phyloP scores from a whole-genome alignment of 2,329 filamentous ascomycete species.

The Trichoderma sp. region DNA sequence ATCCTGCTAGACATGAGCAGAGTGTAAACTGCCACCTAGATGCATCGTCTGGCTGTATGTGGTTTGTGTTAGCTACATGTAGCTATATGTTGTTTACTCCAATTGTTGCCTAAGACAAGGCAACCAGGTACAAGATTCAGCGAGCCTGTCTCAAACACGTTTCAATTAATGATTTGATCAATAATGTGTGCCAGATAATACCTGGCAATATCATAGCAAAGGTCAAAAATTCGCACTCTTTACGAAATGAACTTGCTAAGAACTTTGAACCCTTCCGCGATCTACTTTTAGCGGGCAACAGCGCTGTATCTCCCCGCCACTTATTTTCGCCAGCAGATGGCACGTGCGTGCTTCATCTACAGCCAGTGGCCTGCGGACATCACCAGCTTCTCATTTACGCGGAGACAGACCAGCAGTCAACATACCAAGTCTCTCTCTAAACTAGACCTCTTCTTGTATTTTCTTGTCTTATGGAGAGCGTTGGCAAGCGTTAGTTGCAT shows the following conservation, averaged over 20 bases:
- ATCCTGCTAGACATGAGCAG: neutral
- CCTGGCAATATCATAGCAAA: neutral
- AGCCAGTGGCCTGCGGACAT: slow-evolving; percentile 9
- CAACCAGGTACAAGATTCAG: neutral
- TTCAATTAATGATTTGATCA: neutral
- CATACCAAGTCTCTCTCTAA: no score
- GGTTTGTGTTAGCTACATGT: no score
- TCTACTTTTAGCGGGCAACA: neutral
- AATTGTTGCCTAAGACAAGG: neutral
- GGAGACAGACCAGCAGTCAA: neutral
- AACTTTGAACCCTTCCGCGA: neutral
- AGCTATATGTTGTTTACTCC: no score
- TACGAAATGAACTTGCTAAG: neutral
- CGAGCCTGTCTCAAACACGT: neutral
- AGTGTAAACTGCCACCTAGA: neutral
- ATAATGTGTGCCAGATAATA: neutral
- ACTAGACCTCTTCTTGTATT: neutral
- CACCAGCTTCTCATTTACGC: neutral
- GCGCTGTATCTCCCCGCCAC: neutral
- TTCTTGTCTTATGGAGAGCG: neutral
- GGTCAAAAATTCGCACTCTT: neutral
- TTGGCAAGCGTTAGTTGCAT: neutral
- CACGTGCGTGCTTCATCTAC: slow-evolving; percentile 12
- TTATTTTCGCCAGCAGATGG: neutral
- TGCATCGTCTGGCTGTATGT: neutral